Evolutionary conservation across 2,329 filamentous ascomycete species (phyloP).

Genomic region (Epichloe elymi): DNA sequence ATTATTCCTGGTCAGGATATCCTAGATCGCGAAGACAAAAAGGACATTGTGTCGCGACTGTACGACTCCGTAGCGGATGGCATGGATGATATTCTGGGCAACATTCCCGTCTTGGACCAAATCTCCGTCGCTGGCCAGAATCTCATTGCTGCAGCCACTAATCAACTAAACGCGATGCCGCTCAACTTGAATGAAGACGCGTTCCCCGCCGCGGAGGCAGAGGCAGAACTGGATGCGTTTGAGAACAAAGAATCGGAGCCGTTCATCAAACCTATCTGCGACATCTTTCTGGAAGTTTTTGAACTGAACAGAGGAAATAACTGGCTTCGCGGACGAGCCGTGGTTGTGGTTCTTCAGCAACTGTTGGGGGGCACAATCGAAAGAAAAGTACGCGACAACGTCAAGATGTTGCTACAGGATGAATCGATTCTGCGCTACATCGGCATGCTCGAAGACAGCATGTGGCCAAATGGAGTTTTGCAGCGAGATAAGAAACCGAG

Average conservation of each 20-base stretch:
- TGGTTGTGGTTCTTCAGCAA: conserved; percentile 93
- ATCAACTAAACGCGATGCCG: conserved; percentile 44
- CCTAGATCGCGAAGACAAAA: conserved; percentile 51
- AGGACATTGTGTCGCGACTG: conserved; percentile 82
- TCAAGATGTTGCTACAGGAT: conserved; percentile 61
- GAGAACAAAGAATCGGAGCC: conserved; percentile 82
- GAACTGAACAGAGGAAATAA: conserved; percentile 91
- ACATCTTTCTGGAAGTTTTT: conserved; percentile 92
- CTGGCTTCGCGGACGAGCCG: conserved; percentile 89
- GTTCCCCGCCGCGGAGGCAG: conserved; percentile 57
- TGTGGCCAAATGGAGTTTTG: conserved; percentile 66
- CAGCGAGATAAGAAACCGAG: conserved; percentile 40
- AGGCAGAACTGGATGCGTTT: conserved; percentile 87
- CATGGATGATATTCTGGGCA: conserved; percentile 95
- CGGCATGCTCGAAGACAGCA: conserved; percentile 53
- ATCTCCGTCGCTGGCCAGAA: conserved; percentile 87
- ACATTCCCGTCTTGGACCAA: conserved; percentile 90
- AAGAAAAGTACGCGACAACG: conserved; percentile 80
- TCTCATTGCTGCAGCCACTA: conserved; percentile 64
- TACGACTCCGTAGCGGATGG: conserved; percentile 96
- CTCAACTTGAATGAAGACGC: conserved; percentile 38
- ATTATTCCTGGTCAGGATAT: conserved; percentile 49
- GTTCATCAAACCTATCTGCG: conserved; percentile 96
- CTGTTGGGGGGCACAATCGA: conserved; percentile 96
- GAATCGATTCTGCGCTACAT: conserved; percentile 69